These are phyloP conservation scores for Asterella californica DNA, from an alignment of 225 moss, liverwort and hornwort species.

Conservation along the genomic window DNA sequence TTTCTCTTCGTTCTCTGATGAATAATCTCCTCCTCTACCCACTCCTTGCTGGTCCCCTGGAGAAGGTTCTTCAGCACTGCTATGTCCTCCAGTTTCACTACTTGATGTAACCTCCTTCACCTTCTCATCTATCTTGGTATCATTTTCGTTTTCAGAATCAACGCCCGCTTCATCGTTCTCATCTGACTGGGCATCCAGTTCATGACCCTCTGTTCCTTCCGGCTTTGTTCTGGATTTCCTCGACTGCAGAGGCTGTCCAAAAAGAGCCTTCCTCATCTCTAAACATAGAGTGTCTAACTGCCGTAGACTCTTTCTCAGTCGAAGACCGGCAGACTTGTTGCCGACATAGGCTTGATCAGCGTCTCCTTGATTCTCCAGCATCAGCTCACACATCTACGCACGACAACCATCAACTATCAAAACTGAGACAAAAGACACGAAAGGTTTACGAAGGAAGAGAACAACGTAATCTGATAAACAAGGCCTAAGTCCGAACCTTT, in stretches of 20 bases:
- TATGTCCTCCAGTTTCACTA: conserved; percentile 34
- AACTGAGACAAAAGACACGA: neutral
- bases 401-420: neutral
- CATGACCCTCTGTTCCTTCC: conserved; percentile 32
- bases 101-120: conserved; percentile 28
- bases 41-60: conserved; percentile 31
- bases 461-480: neutral
- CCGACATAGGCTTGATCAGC: conserved; percentile 95
- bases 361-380: conserved; percentile 95
- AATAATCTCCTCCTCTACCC: conserved; percentile 35
- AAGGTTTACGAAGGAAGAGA: neutral
- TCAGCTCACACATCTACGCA: conserved; percentile 81
- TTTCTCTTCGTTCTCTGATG: conserved; percentile 45
- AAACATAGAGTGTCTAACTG: conserved; percentile 84
- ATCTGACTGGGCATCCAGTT: conserved; percentile 42
- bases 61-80: conserved; percentile 39
- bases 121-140: conserved; percentile 38
- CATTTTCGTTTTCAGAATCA: conserved; percentile 50
- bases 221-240: conserved; percentile 40
- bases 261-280: conserved; percentile 96
- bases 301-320: conserved; percentile 84
- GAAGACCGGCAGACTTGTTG: conserved; percentile 95
- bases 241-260: conserved; percentile 85
- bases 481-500: neutral
- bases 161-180: conserved; percentile 42